These are phyloP conservation scores for Gracilaria domingensis DNA, from an alignment of 23 red algal species.

Conservation along the genomic window DNA sequence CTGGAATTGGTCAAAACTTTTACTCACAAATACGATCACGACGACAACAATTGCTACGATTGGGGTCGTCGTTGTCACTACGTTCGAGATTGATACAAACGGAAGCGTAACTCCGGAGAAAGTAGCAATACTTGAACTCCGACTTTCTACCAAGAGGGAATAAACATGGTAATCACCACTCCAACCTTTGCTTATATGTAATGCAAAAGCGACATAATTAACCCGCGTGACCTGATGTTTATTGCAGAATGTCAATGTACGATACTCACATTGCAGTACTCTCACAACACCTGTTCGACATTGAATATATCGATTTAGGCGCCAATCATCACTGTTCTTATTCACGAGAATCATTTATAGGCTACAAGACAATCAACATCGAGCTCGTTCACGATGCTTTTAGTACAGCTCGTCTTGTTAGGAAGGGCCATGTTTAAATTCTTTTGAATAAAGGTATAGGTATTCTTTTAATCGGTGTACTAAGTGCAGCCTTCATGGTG, in stretches of 20 bases:
- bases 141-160: neutral
- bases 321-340: constrained; percentile 22
- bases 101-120: too few relatives aligned
- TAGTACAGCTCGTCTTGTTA: neutral
- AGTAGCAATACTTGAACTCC: neutral
- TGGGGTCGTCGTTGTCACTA: too few relatives aligned
- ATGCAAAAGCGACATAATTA: neutral
- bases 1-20: too few relatives aligned
- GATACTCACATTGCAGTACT: neutral
- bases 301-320: constrained; percentile 13
- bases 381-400: constrained; percentile 5
- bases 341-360: neutral
- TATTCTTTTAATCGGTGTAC: neutral
- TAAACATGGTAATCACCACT: neutral
- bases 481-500: neutral
- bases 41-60: too few relatives aligned
- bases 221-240: neutral
- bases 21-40: too few relatives aligned
- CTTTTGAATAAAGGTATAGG: neutral
- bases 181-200: neutral
- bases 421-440: neutral
- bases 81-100: too few relatives aligned
- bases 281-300: neutral
- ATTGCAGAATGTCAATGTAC: neutral
- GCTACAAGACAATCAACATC: neutral